Conservation (phyloP, 2,329 filamentous ascomycete species). For the Talaromyces atroroseus region DNA sequence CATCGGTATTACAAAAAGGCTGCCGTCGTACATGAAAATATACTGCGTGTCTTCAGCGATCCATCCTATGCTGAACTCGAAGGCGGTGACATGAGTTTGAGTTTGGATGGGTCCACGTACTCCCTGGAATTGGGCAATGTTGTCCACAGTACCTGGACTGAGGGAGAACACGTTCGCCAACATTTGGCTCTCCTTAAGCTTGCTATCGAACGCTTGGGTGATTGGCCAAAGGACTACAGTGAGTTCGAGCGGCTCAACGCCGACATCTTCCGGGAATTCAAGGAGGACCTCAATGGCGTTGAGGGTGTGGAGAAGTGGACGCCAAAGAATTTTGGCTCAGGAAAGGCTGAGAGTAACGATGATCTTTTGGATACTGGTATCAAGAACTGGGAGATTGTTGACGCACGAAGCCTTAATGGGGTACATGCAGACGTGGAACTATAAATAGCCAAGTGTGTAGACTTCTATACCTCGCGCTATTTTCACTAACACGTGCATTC, state of each 20-base stretch:
- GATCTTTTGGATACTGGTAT: constrained; percentile 22
- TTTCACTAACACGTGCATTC: not conserved
- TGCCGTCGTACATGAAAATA: constrained; percentile 33
- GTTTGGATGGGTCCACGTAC: constrained; percentile 19
- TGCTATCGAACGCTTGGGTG: constrained; percentile 34
- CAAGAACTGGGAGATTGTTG: constrained; percentile 23
- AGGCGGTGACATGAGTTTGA: constrained; percentile 20
- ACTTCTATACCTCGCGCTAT: too few species aligned
- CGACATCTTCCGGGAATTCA: constrained; percentile 40
- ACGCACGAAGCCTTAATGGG: constrained; percentile 10
- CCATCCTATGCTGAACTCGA: constrained; percentile 27
- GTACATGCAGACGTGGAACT: constrained; percentile 17
- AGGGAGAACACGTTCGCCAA: constrained; percentile 29
- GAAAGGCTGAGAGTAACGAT: constrained; percentile 42
- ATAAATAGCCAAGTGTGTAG: too few species aligned
- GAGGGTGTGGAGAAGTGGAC: constrained; percentile 47
- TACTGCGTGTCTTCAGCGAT: constrained; percentile 32
- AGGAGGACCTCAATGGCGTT: constrained; percentile 34
- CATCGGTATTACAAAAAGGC: constrained; percentile 37
- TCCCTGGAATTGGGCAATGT: constrained; percentile 19
- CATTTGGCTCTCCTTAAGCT: constrained; percentile 38
- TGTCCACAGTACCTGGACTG: constrained; percentile 17
- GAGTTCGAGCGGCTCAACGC: constrained; percentile 47
- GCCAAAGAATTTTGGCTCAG: constrained; percentile 40
- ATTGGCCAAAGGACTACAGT: constrained; percentile 43